phyloP scores from a whole-genome alignment of 805 yeast genomes.

The Candida parachauliodes region DNA sequence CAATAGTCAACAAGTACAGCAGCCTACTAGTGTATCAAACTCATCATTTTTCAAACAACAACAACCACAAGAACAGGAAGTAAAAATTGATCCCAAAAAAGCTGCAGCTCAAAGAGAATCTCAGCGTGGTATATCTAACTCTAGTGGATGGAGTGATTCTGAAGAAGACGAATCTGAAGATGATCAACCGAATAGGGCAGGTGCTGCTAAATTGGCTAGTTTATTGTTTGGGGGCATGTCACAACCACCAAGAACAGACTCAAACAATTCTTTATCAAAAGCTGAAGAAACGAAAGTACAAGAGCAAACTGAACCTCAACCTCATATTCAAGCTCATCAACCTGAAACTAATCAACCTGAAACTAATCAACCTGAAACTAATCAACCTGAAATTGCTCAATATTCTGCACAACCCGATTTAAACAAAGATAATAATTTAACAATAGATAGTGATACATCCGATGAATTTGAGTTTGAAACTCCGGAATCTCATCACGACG shows the following conservation, averaged over 20 bases:
- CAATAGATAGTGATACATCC: conserved; percentile 3
- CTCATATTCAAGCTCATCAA: neutral
- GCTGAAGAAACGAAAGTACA: neutral
- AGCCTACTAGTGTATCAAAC: conserved; percentile 9
- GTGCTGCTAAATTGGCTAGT: conserved; percentile 55
- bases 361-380: no score
- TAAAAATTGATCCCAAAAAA: conserved; percentile 49
- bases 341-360: neutral
- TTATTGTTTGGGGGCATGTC: conserved; percentile 51
- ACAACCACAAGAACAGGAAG: conserved; percentile 14
- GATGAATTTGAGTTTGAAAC: conserved; percentile 8
- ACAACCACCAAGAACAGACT: conserved; percentile 24
- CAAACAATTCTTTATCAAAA: conserved; percentile 3
- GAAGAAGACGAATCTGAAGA: conserved; percentile 45
- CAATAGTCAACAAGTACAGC: conserved; percentile 5
- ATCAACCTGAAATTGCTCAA: conserved; percentile 1
- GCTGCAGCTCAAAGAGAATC: conserved; percentile 70
- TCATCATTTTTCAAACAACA: conserved; percentile 61
- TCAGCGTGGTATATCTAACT: conserved; percentile 53
- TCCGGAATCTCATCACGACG: neutral
- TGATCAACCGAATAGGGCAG: conserved; percentile 45
- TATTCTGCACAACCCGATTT: no score
- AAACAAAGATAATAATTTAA: no score
- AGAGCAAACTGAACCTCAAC: neutral
- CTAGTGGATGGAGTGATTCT: conserved; percentile 47